Base-by-base conservation (phyloP, 495 filamentous ascomycete genomes). In the Xylaria flabelliformis region DNA sequence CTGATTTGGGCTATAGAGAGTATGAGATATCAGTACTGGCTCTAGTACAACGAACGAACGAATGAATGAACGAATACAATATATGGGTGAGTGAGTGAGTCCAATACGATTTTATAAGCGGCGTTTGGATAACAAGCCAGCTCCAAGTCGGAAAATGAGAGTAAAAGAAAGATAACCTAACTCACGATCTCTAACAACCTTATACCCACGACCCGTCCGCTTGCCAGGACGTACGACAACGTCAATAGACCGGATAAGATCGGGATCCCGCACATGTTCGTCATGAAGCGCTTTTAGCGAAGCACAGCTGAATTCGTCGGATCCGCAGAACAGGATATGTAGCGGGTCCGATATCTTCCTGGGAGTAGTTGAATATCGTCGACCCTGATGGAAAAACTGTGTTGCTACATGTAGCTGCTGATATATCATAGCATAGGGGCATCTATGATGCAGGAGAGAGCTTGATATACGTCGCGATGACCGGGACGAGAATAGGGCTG, bases 251-350 rank as follows among this genome's bases (percentile, higher is more conserved):
- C 83, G 82, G 72, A 99, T 92, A 4, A 89, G 82, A 15, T 83
- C 78, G 3, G 87, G 83, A 34, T 89, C 82, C 19, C 79, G 74
- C 26, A 82, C 41, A 59, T 90, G 85, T 76, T 94, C 90, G 3
- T 77, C 74, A 76, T 92, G 82, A 58, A 99, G 83, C 26, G 92
- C 92, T 63, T 84, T 83, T 61, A 99, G 85, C 2, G 94, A 94
- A 46, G 88, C 88, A 77, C 91, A 91, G 82, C 95, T 97, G 81
- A 98, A 97, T 7, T 92, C 86, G 78, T 99, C 96, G 13, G 97
- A 97, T 34, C 96, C 96, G 80, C 94, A 98, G 82, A 97, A 99
- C 21, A 99, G 89, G 63, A 99, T 93, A n/a, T 91, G 88, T 36
- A 99, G 86, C 2, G 94, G 94, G 10, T 86, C 81, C 0, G 82